phyloP scores from a whole-genome alignment of 192 early-diverging fungal species.

The Podila minutissima region DNA sequence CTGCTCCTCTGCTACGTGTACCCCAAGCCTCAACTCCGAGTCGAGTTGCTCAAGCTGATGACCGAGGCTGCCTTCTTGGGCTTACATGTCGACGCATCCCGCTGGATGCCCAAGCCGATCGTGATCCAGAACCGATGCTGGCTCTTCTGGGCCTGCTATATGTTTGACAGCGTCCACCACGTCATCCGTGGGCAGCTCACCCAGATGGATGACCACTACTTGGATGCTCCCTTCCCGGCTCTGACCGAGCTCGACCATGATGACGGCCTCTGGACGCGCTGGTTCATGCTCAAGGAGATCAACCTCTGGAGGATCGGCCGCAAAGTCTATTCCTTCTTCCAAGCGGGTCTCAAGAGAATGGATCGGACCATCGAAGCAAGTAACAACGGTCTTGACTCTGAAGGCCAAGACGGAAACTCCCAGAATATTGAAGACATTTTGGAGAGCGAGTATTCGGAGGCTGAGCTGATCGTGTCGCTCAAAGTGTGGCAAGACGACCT shows the following conservation, averaged over 20 bases:
- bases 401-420: not conserved
- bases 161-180: conserved; percentile 40
- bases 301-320: conserved; percentile 40
- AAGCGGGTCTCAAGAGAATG: conserved; percentile 27
- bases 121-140: conserved; percentile 41
- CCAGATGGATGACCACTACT: conserved; percentile 36
- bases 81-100: conserved; percentile 22
- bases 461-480: conserved; percentile 33
- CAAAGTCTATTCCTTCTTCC: conserved; percentile 44
- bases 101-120: conserved; percentile 49
- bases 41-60: conserved; percentile 36
- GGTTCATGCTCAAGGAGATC: conserved; percentile 50
- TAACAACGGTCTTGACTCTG: not conserved
- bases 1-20: conserved; percentile 42
- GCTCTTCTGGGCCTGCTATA: conserved; percentile 44
- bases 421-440: conserved; percentile 9
- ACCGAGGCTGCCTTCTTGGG: conserved; percentile 36
- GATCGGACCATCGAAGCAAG: conserved; percentile 20
- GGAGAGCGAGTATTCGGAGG: conserved; percentile 32
- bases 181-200: conserved; percentile 39
- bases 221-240: conserved; percentile 34
- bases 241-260: conserved; percentile 41
- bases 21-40: conserved; percentile 37
- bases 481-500: conserved; percentile 39
- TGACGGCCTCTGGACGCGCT: conserved; percentile 45